Evolutionary conservation across 2,329 filamentous ascomycete species (phyloP).

Genomic region (Hymenoscyphus infarciens): DNA sequence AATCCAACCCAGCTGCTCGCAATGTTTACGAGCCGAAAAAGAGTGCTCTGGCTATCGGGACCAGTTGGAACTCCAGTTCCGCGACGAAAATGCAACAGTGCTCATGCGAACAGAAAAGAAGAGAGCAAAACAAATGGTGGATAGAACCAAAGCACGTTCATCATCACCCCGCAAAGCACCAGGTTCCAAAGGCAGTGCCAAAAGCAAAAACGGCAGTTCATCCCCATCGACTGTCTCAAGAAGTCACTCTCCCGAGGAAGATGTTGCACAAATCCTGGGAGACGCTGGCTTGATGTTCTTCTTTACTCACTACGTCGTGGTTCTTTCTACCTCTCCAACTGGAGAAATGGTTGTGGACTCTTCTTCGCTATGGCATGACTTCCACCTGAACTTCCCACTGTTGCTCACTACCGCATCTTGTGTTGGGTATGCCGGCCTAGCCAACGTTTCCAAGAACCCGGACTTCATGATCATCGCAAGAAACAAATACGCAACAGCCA

Average conservation of each 20-base stretch:
- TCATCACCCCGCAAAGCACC: background rate
- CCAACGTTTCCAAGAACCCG: constrained; percentile 37
- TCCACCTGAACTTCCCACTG: constrained; percentile 39
- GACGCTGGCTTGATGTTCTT: constrained; percentile 28
- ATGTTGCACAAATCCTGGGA: constrained; percentile 5
- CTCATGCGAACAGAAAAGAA: constrained; percentile 30
- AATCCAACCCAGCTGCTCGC: constrained; percentile 47
- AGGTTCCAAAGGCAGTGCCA: background rate
- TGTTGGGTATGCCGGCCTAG: constrained; percentile 50
- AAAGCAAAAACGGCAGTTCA: background rate
- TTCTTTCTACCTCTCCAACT: constrained; percentile 5
- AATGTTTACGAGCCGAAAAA: constrained; percentile 50
- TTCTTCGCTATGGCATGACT: constrained; percentile 19
- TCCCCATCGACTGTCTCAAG: background rate
- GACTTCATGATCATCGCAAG: constrained; percentile 46
- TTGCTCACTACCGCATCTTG: constrained; percentile 48
- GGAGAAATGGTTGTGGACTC: constrained; percentile 27
- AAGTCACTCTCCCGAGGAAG: background rate
- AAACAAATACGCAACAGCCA: constrained; percentile 48
- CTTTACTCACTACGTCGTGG: constrained; percentile 24
- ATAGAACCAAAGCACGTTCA: background rate
- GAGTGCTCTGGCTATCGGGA: constrained; percentile 53
- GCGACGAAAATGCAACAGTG: constrained; percentile 53
- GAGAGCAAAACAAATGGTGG: background rate
- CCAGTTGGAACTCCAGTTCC: constrained; percentile 52